Evolutionary conservation across 1,139 yeast species (phyloP).

Genomic region (Taphrina confusa): DNA sequence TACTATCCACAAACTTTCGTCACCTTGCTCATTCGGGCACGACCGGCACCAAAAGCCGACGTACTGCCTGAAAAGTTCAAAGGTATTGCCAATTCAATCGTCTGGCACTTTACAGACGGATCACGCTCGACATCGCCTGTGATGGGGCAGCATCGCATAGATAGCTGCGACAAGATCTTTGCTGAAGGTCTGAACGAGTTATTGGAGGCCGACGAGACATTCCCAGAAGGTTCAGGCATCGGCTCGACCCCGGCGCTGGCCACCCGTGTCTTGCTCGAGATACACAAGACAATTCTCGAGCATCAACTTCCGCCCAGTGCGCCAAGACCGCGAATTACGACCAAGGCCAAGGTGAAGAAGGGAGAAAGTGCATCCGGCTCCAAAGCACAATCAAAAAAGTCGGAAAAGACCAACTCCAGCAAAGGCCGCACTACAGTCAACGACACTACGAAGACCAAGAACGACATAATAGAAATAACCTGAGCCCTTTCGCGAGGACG

Average conservation of each 20-base stretch:
- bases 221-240: conserved; percentile 26
- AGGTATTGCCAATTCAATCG: neutral
- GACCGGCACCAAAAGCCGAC: conserved; percentile 8
- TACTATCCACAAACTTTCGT: conserved; percentile 11
- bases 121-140: conserved; percentile 14
- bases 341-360: neutral
- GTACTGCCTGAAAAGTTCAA: conserved; percentile 13
- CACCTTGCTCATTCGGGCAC: conserved; percentile 9
- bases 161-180: conserved; percentile 18
- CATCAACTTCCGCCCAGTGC: neutral
- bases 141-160: neutral
- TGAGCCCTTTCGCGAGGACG: no score
- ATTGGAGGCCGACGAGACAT: conserved; percentile 10
- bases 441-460: neutral
- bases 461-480: neutral
- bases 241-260: conserved; percentile 5
- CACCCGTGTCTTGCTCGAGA: neutral
- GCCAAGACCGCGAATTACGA: neutral
- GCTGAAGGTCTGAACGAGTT: conserved; percentile 5
- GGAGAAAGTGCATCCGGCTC: no score
- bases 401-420: neutral
- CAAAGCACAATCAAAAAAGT: neutral
- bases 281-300: conserved; percentile 6
- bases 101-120: conserved; percentile 20
- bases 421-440: neutral